Percentiles rank a stretch among this genome's conserved stretches.
These are phyloP conservation scores for Rhodotorula sp. DNA, from an alignment of 1,284 basidiomycete species.

Conservation along the genomic window DNA sequence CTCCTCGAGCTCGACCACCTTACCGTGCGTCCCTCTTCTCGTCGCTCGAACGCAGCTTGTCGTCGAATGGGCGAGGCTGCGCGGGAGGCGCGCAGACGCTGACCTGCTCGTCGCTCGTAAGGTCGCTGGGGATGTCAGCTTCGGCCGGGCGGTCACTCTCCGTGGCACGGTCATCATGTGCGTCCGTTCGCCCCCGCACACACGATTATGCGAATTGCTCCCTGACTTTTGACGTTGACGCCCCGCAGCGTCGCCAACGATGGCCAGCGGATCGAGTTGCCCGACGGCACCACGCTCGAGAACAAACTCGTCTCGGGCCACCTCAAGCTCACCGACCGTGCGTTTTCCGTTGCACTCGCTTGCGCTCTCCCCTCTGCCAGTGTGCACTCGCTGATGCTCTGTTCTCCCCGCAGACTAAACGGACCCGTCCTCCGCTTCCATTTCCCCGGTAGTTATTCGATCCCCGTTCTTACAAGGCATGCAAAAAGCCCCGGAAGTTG, in stretches of 20 bases:
- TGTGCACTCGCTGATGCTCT: neutral
- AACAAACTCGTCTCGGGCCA: slow-evolving; percentile 60
- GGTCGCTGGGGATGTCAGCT: slow-evolving; percentile 89
- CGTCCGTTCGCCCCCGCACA: neutral
- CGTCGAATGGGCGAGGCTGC: no score
- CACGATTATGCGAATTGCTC: neutral
- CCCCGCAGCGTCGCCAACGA: slow-evolving; percentile 70
- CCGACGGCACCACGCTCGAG: slow-evolving; percentile 90
- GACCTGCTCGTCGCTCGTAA: slow-evolving; percentile 44
- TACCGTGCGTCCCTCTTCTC: slow-evolving; percentile 52
- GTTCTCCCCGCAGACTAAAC: neutral
- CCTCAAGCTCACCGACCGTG: slow-evolving; percentile 15
- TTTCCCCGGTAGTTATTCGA: no score
- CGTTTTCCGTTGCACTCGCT: neutral
- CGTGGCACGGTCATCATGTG: slow-evolving; percentile 51
- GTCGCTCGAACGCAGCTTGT: neutral
- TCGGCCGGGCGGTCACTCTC: slow-evolving; percentile 80
- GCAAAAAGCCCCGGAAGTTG: no score
- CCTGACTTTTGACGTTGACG: no score
- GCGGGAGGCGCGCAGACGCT: neutral
- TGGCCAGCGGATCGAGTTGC: slow-evolving; percentile 91
- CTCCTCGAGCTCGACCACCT: slow-evolving; percentile 84
- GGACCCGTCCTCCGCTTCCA: neutral
- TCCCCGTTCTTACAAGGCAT: no score
- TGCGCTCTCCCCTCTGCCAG: no score